Conservation (phyloP, 768 basidiomycete genomes). For the Macrolepiota dolichaula region DNA sequence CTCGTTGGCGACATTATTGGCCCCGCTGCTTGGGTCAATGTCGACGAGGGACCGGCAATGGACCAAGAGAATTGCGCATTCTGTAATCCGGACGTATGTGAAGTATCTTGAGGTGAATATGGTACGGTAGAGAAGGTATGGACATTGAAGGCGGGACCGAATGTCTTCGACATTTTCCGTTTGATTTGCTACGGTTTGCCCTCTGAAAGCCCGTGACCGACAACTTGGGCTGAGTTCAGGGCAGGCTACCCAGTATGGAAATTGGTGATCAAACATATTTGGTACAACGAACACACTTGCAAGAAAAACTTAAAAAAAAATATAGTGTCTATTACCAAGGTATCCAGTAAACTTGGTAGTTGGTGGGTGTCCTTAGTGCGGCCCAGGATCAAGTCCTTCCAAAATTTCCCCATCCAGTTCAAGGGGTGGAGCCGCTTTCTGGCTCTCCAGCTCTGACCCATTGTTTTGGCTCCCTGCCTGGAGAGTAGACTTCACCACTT, state of each 20-base stretch:
- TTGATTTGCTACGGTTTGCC: conserved; percentile 38
- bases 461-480: conserved; percentile 21
- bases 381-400: background rate
- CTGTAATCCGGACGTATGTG: conserved; percentile 8
- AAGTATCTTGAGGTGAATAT: conserved; percentile 15
- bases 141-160: conserved; percentile 20
- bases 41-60: conserved; percentile 5
- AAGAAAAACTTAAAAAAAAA: background rate
- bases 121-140: conserved; percentile 21
- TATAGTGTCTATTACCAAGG: background rate
- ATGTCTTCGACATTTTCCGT: conserved; percentile 39
- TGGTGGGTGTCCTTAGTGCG: background rate
- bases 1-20: background rate
- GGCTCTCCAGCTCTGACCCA: conserved; percentile 12
- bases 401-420: background rate
- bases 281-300: background rate
- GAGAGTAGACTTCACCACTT: conserved; percentile 43
- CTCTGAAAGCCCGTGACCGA: conserved; percentile 34
- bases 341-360: background rate
- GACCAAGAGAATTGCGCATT: conserved; percentile 14
- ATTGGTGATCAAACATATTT: background rate
- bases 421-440: background rate
- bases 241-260: conserved; percentile 23
- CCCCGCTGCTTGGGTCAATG: background rate
- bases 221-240: conserved; percentile 28